Percentiles rank a stretch among this genome's conserved stretches.
phyloP scores from a whole-genome alignment of 148 eudicot genomes.

The Silene latifolia region DNA sequence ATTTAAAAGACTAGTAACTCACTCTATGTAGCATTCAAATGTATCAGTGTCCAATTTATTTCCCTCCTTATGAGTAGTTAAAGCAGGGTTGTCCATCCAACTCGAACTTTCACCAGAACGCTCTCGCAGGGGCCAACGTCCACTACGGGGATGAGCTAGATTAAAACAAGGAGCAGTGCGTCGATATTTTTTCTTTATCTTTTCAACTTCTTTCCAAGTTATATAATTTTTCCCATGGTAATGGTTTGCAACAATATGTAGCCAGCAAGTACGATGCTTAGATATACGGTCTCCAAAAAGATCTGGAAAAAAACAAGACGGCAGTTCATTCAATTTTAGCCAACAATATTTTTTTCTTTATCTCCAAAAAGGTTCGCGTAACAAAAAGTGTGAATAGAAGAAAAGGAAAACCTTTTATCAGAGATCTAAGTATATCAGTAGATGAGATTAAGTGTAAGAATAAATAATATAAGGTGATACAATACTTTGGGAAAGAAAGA shows the following conservation, averaged over 20 bases:
- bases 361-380: too few species aligned
- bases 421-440: too few species aligned
- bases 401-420: too few species aligned
- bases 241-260: constrained; percentile 20
- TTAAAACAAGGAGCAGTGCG: constrained; percentile 19
- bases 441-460: too few species aligned
- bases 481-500: too few species aligned
- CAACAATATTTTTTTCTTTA: too few species aligned
- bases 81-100: constrained; percentile 15
- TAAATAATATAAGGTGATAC: too few species aligned
- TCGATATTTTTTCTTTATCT: constrained; percentile 12
- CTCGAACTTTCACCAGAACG: constrained; percentile 21
- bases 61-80: constrained; percentile 6
- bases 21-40: constrained; percentile 50
- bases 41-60: constrained; percentile 34
- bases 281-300: constrained; percentile 18
- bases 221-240: constrained; percentile 12
- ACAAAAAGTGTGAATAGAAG: too few species aligned
- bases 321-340: neutral
- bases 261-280: constrained; percentile 29
- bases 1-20: constrained; percentile 16
- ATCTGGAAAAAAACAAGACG: constrained; percentile 18
- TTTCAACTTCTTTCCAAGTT: constrained; percentile 16
- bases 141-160: constrained; percentile 11
- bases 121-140: neutral